These are phyloP conservation scores for Skeletonema marinoi DNA, from an alignment of 108 stramenopile species.

Conservation along the genomic window DNA sequence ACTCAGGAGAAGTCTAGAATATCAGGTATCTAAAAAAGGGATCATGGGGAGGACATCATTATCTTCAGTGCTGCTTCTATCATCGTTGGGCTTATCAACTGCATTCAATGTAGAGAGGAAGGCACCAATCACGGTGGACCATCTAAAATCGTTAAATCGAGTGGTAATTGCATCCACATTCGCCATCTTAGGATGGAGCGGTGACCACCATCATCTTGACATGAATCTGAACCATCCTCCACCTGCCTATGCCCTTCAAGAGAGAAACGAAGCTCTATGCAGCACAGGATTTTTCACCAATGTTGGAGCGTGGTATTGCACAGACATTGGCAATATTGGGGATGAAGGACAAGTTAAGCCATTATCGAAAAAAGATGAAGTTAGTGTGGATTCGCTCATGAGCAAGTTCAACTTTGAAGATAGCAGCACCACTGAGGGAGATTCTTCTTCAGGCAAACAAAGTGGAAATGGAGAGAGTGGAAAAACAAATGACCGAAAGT, in stretches of 20 bases:
- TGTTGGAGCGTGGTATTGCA: slow-evolving; percentile 67
- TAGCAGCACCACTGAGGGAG: neutral
- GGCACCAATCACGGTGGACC: neutral
- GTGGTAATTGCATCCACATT: neutral
- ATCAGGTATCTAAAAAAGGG: neutral
- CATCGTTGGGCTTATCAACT: neutral
- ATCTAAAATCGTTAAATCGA: neutral
- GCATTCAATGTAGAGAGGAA: neutral
- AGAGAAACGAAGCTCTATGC: slow-evolving; percentile 65
- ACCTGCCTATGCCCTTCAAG: slow-evolving; percentile 52
- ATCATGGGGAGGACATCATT: neutral
- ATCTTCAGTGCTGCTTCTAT: neutral
- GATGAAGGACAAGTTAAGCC: slow-evolving; percentile 59
- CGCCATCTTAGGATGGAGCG: neutral
- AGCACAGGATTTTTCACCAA: slow-evolving; percentile 81
- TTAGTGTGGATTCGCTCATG: slow-evolving; percentile 37
- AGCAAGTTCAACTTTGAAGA: slow-evolving; percentile 39
- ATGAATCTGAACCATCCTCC: slow-evolving; percentile 13
- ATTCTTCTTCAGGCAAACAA: neutral
- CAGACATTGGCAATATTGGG: slow-evolving; percentile 70
- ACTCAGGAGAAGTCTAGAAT: no score
- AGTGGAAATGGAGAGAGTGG: neutral
- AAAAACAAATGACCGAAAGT: neutral
- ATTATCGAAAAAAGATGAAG: slow-evolving; percentile 22
- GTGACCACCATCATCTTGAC: neutral